Base-by-base conservation (phyloP, 345 rosid species). In the Brassica juncea region DNA sequence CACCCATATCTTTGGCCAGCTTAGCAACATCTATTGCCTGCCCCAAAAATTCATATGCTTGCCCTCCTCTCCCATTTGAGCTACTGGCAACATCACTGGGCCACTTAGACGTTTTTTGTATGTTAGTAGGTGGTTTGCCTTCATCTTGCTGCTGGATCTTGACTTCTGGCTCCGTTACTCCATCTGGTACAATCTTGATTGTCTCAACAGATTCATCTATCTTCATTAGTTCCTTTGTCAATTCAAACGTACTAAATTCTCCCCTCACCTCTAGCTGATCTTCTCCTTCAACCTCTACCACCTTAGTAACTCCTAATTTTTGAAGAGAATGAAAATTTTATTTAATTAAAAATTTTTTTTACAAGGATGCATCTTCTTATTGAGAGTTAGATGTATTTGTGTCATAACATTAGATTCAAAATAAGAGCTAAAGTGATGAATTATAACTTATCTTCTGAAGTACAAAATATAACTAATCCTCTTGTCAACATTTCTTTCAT, bases 191-290 rank as follows among this genome's bases (percentile, higher is more conserved):
- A 52, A 70, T 10, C 73, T 52, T 31, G 37, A 52, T 30, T 15
- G 23, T 4, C 2, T 52, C 15, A 15, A 16, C 42, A 52, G 27
- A 30, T 28, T 70, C 10, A 52, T 70, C 73, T 28, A 70, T 15
- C 25, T 52, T 9, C 34, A 0, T 15, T 70, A 70, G 62, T 30
- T 52, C 42, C 27, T n/a, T 30, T 8, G 4, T 52, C n/a, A 52
- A 9, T 9, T 30, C 73, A 52, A 2, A 70, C 9, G 4, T 9
- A 28, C 7, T 5, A 52, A 70, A 70, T 28, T 70, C 44, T 52
- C 73, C 73, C 62, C 15, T 30, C 62, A 52, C 73, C 62, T 30
- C 42, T 70, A 70, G 42, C 6, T 52, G 28, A 30, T n/a, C 57
- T 52, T 9, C 42, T 69, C 10, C 27, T 3, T 52, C 14, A 1